These are phyloP conservation scores for Alternaria conjuncta DNA, from an alignment of 2,329 filamentous ascomycete species.

Conservation along the genomic window DNA sequence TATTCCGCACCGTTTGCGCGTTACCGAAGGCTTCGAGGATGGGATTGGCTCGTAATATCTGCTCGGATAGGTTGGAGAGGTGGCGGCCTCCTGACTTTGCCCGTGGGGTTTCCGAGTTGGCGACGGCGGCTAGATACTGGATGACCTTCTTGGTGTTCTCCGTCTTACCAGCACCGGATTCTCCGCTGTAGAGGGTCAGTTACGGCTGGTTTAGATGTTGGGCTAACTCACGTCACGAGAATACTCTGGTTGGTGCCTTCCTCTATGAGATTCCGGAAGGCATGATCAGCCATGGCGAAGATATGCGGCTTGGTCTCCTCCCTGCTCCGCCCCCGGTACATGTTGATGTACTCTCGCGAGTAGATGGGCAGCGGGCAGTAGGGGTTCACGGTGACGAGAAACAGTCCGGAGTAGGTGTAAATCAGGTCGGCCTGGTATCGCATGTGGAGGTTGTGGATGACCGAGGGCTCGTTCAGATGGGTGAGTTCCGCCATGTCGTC, in stretches of 20 bases:
- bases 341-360: slow-evolving; percentile 94
- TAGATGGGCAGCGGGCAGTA: slow-evolving; percentile 96
- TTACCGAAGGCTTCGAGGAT: slow-evolving; percentile 98
- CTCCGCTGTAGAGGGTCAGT: slow-evolving; percentile 63
- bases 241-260: slow-evolving; percentile 98
- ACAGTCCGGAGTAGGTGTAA: slow-evolving; percentile 95
- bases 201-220: not conserved
- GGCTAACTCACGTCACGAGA: slow-evolving; percentile 73
- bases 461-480: slow-evolving; percentile 95
- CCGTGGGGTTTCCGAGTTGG: slow-evolving; percentile 76
- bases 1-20: slow-evolving; percentile 95
- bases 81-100: slow-evolving; percentile 66
- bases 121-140: slow-evolving; percentile 94
- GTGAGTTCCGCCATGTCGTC: slow-evolving; percentile 99
- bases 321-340: slow-evolving; percentile 90
- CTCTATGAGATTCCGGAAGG: slow-evolving; percentile 93
- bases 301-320: slow-evolving; percentile 98
- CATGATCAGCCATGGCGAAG: slow-evolving; percentile 95
- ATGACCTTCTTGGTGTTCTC: slow-evolving; percentile 99
- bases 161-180: slow-evolving; percentile 97
- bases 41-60: slow-evolving; percentile 94
- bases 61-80: slow-evolving; percentile 88
- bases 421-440: slow-evolving; percentile 96
- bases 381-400: slow-evolving; percentile 95
- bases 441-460: slow-evolving; percentile 95